phyloP scores from a whole-genome alignment of 2,329 filamentous ascomycete species.

The Phaeosphaeria sp. region DNA sequence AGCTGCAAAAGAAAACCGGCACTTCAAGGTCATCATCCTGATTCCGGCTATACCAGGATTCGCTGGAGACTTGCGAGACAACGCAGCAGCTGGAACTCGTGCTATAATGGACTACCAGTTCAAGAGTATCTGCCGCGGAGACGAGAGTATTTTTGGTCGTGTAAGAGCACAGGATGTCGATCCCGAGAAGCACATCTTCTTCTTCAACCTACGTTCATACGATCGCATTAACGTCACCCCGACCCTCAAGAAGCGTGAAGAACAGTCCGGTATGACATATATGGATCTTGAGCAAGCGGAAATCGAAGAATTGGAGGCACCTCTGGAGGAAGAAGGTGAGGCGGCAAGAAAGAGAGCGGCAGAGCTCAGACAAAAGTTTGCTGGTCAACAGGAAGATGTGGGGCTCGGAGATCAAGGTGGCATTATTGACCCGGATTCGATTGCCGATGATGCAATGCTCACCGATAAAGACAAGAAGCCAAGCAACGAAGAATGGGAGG shows the following conservation, averaged over 20 bases:
- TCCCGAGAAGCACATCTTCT: conserved; percentile 80
- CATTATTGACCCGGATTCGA: conserved; percentile 64
- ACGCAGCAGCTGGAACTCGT: conserved; percentile 79
- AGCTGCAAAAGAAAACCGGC: conserved; percentile 81
- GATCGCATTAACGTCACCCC: conserved; percentile 88
- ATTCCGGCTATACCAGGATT: conserved; percentile 95
- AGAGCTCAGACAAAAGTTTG: conserved; percentile 56
- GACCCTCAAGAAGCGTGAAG: conserved; percentile 75
- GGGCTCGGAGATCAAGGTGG: conserved; percentile 48
- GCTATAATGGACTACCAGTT: conserved; percentile 99
- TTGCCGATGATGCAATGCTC: conserved; percentile 84
- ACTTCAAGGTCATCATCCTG: conserved; percentile 88
- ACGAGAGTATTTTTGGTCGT: conserved; percentile 87
- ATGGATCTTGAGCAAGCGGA: conserved; percentile 86
- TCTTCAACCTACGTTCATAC: conserved; percentile 93
- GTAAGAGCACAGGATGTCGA: conserved; percentile 77
- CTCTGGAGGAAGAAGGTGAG: conserved; percentile 36
- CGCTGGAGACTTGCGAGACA: conserved; percentile 84
- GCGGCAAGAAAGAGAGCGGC: conserved; percentile 54
- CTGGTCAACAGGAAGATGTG: conserved; percentile 49
- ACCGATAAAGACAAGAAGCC: conserved; percentile 66
- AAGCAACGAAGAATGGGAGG: conserved; percentile 78
- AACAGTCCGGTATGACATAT: conserved; percentile 82
- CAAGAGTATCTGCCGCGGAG: conserved; percentile 90
- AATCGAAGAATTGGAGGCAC: conserved; percentile 82